Conservation (phyloP, 2,329 filamentous ascomycete species). For the Penicillium brevicompactum region DNA sequence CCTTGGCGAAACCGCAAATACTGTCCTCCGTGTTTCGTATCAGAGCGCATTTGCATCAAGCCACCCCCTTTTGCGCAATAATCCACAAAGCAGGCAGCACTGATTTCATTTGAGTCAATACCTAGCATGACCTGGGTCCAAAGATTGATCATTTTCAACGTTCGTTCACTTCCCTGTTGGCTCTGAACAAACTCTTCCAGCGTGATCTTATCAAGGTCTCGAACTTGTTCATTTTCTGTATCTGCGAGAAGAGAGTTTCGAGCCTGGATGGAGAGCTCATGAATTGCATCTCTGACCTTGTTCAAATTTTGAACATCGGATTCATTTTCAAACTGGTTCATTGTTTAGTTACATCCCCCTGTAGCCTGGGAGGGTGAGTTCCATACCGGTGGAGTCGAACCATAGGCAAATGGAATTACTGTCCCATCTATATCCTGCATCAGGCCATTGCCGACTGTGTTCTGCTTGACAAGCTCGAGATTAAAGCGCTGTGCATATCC, state of each 20-base stretch:
- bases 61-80: constrained; percentile 59
- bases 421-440: neutral
- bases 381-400: too few species aligned
- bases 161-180: neutral
- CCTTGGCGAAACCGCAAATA: constrained; percentile 54
- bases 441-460: neutral
- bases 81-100: constrained; percentile 57
- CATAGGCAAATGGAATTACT: neutral
- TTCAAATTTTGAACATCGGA: neutral
- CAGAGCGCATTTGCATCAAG: constrained; percentile 55
- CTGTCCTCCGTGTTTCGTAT: constrained; percentile 56
- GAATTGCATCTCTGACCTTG: neutral
- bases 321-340: too few species aligned
- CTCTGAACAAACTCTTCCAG: neutral
- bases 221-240: too few species aligned
- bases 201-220: neutral
- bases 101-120: neutral
- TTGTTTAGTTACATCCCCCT: too few species aligned
- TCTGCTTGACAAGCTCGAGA: neutral
- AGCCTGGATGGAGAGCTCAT: neutral
- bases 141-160: neutral
- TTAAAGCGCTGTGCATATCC: constrained; percentile 29
- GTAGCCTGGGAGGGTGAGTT: too few species aligned
- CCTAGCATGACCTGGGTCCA: neutral
- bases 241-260: too few species aligned